Base-by-base conservation (phyloP, 2,329 filamentous ascomycete genomes). In the Teratosphaeria viscida region DNA sequence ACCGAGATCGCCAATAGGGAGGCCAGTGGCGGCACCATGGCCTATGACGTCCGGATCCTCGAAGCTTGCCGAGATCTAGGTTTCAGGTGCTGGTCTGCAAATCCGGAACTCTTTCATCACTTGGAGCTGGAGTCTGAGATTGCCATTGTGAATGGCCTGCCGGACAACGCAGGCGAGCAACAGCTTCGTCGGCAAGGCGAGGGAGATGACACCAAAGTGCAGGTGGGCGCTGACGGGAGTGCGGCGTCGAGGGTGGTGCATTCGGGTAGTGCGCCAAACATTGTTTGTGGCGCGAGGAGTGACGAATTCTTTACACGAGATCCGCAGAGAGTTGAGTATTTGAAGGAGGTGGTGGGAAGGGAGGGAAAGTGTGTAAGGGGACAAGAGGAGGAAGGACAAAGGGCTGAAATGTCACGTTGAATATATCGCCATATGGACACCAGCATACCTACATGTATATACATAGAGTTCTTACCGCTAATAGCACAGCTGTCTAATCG, bases 61-160 rank as follows among this genome's bases (percentile, higher is more conserved):
- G 69, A 73, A 57, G 72, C 70, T 23, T 77, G 75, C 62, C 65
- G 74, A 5, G 72, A 75, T 58, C 47, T 62, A 0, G 69, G 66
- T 6, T 70, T 71, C 63, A 60, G 62, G 43, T 77, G 75, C 62
- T 75, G 67, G 63, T 73, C 66, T 23, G 68, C 71, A 3, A 70
- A 67, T 29, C 74, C 74, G 1, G 74, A 76, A 60, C 55, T 76
- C n/a, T 75, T 77, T 58, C 73, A 76, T 59, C 75, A 76, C 59
- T 62, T 67, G 29, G 64, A 69, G 19, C 69, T 72, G 1, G 66
- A 65, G 34, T 72, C 66, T 29, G 72, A 73, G 63, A 76, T 78
- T 34, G 74, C 72, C 8, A 64, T 68, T 11, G 68, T 74, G 3
- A 61, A 66, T 47, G 14, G 16, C 3, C 32, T 52, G 52, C 16